Evolutionary conservation across 257 asterid genomes (phyloP).

Genomic region (Jaltomata sinuosa): DNA sequence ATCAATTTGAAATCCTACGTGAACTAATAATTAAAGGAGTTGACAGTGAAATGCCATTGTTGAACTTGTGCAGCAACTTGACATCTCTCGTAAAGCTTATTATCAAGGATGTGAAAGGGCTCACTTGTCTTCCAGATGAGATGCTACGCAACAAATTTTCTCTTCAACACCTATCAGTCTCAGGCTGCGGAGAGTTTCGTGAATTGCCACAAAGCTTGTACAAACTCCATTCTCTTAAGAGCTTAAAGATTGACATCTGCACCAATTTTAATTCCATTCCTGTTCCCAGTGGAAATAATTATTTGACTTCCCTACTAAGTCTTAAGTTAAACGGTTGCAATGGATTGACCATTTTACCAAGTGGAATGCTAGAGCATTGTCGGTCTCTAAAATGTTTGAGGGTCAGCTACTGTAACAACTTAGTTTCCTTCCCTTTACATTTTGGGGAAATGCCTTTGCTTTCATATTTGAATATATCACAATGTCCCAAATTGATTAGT

Average conservation of each 20-base stretch:
- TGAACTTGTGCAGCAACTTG: neutral
- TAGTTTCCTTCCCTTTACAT: neutral
- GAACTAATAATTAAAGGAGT: neutral
- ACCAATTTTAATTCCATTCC: neutral
- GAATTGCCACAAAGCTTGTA: slow-evolving; percentile 4
- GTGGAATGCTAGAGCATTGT: neutral
- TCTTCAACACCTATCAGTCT: neutral
- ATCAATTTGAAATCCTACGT: slow-evolving; percentile 14
- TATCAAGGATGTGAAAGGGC: neutral
- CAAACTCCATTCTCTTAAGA: neutral
- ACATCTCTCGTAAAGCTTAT: neutral
- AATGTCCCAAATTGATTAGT: neutral
- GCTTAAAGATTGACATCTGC: neutral
- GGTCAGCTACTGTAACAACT: neutral
- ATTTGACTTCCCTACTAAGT: neutral
- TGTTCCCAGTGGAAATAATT: neutral
- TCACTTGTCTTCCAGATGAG: no score
- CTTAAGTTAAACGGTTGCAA: neutral
- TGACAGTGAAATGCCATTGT: neutral
- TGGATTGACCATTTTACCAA: neutral
- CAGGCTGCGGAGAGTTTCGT: neutral
- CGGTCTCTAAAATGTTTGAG: neutral
- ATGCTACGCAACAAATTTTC: neutral
- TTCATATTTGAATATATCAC: neutral
- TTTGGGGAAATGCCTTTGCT: neutral